Conservation (phyloP, 2,329 filamentous ascomycete genomes). For the Endocalyx cinctus region DNA sequence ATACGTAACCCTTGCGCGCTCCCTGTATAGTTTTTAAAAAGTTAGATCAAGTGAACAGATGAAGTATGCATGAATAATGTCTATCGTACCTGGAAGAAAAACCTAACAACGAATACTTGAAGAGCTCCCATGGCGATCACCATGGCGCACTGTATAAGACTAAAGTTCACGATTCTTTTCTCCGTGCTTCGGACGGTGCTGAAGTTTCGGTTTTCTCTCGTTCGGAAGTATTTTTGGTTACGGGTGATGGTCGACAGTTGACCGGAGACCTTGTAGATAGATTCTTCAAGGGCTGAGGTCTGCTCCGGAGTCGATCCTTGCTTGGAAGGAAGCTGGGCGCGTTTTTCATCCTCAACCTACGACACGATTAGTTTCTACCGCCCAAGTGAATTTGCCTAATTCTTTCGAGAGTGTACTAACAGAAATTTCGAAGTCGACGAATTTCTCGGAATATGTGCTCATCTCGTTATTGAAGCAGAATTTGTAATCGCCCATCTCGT, state of each 20-base stretch:
- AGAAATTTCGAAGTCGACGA: conserved; percentile 95
- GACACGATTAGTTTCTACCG: too few relatives aligned
- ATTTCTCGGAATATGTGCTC: conserved; percentile 96
- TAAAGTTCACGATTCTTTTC: conserved; percentile 94
- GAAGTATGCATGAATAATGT: conserved; percentile 4
- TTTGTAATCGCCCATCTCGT: conserved; percentile 79
- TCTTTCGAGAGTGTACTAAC: conserved; percentile 61
- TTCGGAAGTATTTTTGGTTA: conserved; percentile 99
- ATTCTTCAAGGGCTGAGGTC: conserved; percentile 83
- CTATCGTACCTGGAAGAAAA: conserved; percentile 85
- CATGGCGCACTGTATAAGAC: conserved; percentile 83
- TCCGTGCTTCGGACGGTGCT: conserved; percentile 96
- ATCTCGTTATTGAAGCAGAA: conserved; percentile 99
- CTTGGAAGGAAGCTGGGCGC: conserved; percentile 23
- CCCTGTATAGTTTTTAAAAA: too few relatives aligned
- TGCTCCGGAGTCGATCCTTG: conserved; percentile 69
- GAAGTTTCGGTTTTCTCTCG: conserved; percentile 97
- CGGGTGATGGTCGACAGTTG: conserved; percentile 90
- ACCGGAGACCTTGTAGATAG: conserved; percentile 88
- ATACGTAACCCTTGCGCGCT: conserved; percentile 66
- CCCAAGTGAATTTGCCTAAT: too few relatives aligned
- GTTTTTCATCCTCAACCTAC: conserved; percentile 26
- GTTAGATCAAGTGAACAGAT: too few relatives aligned
- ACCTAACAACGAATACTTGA: conserved; percentile 94
- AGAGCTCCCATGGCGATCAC: conserved; percentile 93